These are phyloP conservation scores for Talinum fruticosum DNA, from an alignment of 148 eudicot genomes.

Conservation along the genomic window DNA sequence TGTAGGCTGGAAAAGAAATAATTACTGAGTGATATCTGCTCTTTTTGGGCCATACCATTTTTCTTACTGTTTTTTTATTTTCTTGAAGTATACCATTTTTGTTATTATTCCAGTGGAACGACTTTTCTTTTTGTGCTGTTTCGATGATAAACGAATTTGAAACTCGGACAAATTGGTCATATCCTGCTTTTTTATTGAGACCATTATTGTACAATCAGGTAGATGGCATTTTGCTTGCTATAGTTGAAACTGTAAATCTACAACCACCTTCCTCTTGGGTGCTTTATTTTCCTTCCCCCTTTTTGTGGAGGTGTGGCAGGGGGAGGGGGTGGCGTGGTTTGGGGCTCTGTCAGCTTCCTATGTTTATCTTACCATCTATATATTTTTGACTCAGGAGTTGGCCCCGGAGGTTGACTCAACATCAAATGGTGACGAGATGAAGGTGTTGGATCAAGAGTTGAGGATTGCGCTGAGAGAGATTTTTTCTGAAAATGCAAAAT, in stretches of 20 bases:
- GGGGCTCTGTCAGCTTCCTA: neutral
- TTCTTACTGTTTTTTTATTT: neutral
- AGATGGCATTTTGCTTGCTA: neutral
- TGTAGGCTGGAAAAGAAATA: neutral
- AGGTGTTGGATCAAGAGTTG: slow-evolving; percentile 42
- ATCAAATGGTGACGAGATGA: slow-evolving; percentile 23
- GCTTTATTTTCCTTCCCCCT: too few species aligned
- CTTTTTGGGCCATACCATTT: neutral
- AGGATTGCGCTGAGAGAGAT: slow-evolving; percentile 52
- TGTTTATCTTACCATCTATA: neutral
- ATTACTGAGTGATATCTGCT: neutral
- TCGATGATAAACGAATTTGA: neutral
- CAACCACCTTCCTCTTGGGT: too few species aligned
- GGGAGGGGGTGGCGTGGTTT: too few species aligned
- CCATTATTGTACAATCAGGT: neutral
- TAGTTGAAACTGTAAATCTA: neutral
- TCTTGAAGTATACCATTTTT: neutral
- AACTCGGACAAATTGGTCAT: neutral
- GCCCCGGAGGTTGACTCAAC: slow-evolving; percentile 24
- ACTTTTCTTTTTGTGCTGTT: too few species aligned
- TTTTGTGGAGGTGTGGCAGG: too few species aligned
- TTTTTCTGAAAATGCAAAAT: slow-evolving; percentile 42
- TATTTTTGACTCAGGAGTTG: slow-evolving; percentile 46
- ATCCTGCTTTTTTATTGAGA: neutral
- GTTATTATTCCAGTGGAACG: neutral